A percentile compares a stretch with the other conserved stretches of the same genome.
These are phyloP conservation scores for Fusarium sp. DNA, from an alignment of 2,329 filamentous ascomycete species.

Conservation along the genomic window DNA sequence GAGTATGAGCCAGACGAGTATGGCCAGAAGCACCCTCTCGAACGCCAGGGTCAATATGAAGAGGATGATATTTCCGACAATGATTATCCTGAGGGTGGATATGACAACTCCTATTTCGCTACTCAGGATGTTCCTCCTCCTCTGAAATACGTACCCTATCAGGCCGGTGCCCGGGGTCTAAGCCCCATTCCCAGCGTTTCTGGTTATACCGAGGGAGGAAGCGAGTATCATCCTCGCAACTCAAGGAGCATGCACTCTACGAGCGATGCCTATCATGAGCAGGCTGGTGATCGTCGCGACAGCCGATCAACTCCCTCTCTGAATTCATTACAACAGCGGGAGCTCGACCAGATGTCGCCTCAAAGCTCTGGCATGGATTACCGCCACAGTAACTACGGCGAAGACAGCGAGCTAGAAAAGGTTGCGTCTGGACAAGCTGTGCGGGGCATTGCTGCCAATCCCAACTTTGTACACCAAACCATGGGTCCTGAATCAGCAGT, in stretches of 20 bases:
- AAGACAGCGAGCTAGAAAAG: slow-evolving; percentile 68
- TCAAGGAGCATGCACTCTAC: slow-evolving; percentile 63
- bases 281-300: slow-evolving; percentile 53
- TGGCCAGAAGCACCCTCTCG: slow-evolving; percentile 56
- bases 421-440: slow-evolving; percentile 76
- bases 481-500: slow-evolving; percentile 87
- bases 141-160: slow-evolving; percentile 74
- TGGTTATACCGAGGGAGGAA: slow-evolving; percentile 80
- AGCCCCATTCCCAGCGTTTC: slow-evolving; percentile 95
- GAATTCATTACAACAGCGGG: slow-evolving; percentile 57
- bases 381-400: slow-evolving; percentile 61
- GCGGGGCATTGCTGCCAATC: slow-evolving; percentile 75
- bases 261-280: slow-evolving; percentile 69
- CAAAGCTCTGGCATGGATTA: slow-evolving; percentile 68
- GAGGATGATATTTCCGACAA: slow-evolving; percentile 49
- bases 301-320: slow-evolving; percentile 52
- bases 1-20: slow-evolving; percentile 62
- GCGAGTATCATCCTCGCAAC: slow-evolving; percentile 67
- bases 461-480: slow-evolving; percentile 78
- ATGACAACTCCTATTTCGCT: slow-evolving; percentile 62
- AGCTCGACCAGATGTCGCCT: slow-evolving; percentile 64
- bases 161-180: slow-evolving; percentile 75
- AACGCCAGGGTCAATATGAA: slow-evolving; percentile 59
- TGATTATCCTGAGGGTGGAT: slow-evolving; percentile 56
- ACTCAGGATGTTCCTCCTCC: slow-evolving; percentile 73